Conservation (phyloP, 1,284 basidiomycete genomes). For the Dichomitus squalens region DNA sequence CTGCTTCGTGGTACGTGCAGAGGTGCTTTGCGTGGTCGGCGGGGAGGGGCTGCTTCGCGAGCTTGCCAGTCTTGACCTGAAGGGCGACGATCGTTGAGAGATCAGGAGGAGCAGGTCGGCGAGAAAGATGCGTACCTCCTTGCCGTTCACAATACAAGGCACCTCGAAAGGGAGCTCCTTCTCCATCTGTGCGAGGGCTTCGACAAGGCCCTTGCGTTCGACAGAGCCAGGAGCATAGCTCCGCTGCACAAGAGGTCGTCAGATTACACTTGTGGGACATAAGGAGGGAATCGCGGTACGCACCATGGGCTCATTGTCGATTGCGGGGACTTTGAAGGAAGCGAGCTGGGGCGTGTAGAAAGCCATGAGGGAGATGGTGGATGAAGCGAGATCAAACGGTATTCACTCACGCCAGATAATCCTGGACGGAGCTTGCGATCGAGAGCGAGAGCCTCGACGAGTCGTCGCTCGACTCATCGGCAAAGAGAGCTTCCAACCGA, state of each 20-base stretch:
- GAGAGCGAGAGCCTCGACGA: too few species aligned
- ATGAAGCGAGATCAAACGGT: neutral
- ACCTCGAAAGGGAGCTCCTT: conserved; percentile 87
- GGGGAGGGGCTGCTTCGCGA: conserved; percentile 81
- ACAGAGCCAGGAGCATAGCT: conserved; percentile 80
- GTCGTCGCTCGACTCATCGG: neutral
- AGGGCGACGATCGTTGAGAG: conserved; percentile 2
- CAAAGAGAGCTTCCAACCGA: neutral
- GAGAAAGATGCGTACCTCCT: conserved; percentile 59
- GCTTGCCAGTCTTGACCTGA: conserved; percentile 84
- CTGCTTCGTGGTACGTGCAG: conserved; percentile 90
- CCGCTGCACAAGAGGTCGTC: conserved; percentile 19
- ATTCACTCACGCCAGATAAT: neutral
- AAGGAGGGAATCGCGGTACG: conserved; percentile 25
- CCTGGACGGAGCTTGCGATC: neutral
- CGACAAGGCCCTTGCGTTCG: conserved; percentile 79
- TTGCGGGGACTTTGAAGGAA: conserved; percentile 77
- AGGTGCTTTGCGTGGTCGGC: conserved; percentile 83
- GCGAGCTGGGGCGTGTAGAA: conserved; percentile 68
- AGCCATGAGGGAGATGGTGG: conserved; percentile 32
- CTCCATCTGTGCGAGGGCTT: conserved; percentile 81
- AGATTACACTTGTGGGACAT: neutral
- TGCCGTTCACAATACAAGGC: conserved; percentile 91
- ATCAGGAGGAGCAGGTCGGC: conserved; percentile 3
- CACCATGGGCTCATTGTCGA: conserved; percentile 94